These are phyloP conservation scores for Gossypium herbaceum DNA, from an alignment of 345 rosid species.

Conservation along the genomic window DNA sequence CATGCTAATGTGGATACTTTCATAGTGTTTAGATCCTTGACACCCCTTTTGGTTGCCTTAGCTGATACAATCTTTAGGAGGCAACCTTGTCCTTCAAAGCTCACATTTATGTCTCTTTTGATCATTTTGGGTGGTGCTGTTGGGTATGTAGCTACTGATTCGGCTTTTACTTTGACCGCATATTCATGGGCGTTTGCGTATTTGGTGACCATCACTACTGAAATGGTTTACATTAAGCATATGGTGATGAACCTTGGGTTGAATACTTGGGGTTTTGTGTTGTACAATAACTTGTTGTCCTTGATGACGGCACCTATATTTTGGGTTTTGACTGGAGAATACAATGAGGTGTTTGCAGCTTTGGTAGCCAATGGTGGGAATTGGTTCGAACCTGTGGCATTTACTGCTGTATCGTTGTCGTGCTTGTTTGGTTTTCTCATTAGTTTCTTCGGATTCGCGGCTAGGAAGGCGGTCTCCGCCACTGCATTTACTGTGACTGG, in stretches of 20 bases:
- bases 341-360: conserved; percentile 57
- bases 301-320: conserved; percentile 85
- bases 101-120: conserved; percentile 59
- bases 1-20: conserved; percentile 98
- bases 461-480: conserved; percentile 88
- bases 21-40: conserved; percentile 86
- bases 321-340: conserved; percentile 85
- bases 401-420: conserved; percentile 64
- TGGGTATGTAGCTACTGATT: conserved; percentile 92
- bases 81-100: conserved; percentile 75
- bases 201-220: conserved; percentile 76
- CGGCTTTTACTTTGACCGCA: conserved; percentile 76
- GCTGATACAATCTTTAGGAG: conserved; percentile 79
- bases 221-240: conserved; percentile 97
- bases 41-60: conserved; percentile 87
- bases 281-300: conserved; percentile 81
- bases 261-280: conserved; percentile 94
- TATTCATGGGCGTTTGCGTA: conserved; percentile 95
- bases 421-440: conserved; percentile 91
- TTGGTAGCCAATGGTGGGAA: conserved; percentile 44
- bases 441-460: conserved; percentile 93
- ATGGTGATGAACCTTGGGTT: conserved; percentile 88
- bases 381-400: conserved; percentile 58
- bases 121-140: conserved; percentile 79
- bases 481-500: conserved; percentile 97